A percentile compares a stretch with the other conserved stretches of the same genome.
These are phyloP conservation scores for Carex myosuroides DNA, from an alignment of 176 grass and related monocot species.

Conservation along the genomic window DNA sequence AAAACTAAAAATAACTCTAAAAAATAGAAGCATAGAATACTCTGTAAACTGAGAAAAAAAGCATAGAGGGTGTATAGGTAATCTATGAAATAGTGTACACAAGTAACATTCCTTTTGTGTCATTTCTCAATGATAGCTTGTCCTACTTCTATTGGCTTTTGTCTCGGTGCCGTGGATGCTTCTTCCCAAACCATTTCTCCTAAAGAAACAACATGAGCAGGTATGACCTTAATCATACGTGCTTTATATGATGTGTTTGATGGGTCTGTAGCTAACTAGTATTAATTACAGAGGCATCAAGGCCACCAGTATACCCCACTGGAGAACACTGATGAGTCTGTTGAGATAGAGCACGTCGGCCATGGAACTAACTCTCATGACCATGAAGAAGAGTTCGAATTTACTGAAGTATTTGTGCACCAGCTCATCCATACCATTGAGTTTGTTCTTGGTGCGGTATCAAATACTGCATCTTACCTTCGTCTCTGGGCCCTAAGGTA, in stretches of 20 bases:
- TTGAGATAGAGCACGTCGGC: constrained; percentile 48
- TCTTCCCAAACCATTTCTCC: constrained; percentile 78
- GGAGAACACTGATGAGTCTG: constrained; percentile 50
- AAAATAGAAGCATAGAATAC: not conserved
- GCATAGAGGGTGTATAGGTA: not conserved
- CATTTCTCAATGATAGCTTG: constrained; percentile 37
- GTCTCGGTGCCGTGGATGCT: constrained; percentile 93
- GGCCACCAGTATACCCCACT: constrained; percentile 55
- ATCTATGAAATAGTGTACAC: not conserved
- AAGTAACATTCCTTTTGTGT: constrained; percentile 10
- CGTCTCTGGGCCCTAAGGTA: constrained; percentile 97
- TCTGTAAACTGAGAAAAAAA: not conserved
- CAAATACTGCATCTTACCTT: constrained; percentile 96
- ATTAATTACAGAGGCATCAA: constrained; percentile 68
- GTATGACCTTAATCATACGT: constrained; percentile 31
- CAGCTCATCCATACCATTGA: constrained; percentile 95
- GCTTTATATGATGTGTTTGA: constrained; percentile 7
- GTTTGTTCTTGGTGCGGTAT: constrained; percentile 95
- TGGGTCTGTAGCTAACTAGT: constrained; percentile 13
- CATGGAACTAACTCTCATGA: constrained; percentile 41
- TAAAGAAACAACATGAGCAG: constrained; percentile 70
- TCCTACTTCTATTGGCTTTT: constrained; percentile 70
- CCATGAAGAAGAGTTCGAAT: constrained; percentile 90
- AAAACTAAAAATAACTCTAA: not conserved
- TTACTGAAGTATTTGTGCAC: constrained; percentile 89